Evolutionary conservation across 2,329 filamentous ascomycete species (phyloP), one percentile per base, ranked within the genome.

Genomic region (Fonsecaea monophora): DNA sequence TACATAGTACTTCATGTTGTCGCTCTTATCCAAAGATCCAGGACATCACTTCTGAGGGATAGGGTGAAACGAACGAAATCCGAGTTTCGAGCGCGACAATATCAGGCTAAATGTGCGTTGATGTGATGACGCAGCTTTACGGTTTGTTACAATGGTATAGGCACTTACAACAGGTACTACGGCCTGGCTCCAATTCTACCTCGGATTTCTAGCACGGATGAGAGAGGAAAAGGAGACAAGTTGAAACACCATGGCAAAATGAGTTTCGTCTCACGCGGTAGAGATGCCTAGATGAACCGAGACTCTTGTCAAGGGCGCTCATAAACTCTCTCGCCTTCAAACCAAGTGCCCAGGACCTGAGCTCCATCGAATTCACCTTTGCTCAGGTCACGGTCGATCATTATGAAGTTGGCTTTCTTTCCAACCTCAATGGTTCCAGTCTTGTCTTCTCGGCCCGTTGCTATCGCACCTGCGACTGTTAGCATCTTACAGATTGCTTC

Each of bases 371-470:
- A 76, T 8, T 73, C 65, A 1, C 74, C 76, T 37, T 71, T 68
- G 53, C 72, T 75, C 35, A 77, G 66, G 67, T 77, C 73, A 15
- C 69, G 55, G 66, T 76, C 73, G 54, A 77, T 66, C 9, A 73
- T 67, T 53, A 77, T 75, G 40, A 78, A 76, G 64, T 75, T 76
- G 18, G 75, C 75, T 58, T 70, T 74, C 71, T 78, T 77, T 15
- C 75, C 74, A 1, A 75, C 68, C 63, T 74, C 72, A 35, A 78
- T 74, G 57, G 73, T 76, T 15, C 76, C 75, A n/a, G 67, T 34
- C 18, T 70, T 68, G 34, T 69, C 68, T n/a, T 77, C 72, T 30
- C 61, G 70, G 2, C 72, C 72, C 3, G 76, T 73, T 2, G 75
- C 76, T 58, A 72, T 60, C 1, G 76, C 76, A 1, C 75, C 76